phyloP scores from a whole-genome alignment of 768 basidiomycete genomes.

The Suillus subluteus region DNA sequence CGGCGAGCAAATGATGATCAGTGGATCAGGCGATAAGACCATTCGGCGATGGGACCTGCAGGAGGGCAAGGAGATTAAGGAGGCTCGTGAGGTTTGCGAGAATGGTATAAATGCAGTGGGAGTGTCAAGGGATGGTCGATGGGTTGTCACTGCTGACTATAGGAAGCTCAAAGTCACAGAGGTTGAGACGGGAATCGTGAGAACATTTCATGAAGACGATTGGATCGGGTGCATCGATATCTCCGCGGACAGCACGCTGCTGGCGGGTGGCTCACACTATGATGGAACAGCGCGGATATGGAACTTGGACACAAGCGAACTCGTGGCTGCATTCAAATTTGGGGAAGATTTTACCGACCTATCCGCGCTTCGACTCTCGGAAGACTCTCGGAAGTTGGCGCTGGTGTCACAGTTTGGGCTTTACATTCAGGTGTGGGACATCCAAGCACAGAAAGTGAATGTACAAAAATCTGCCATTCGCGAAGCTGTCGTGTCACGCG shows the following conservation, averaged over 20 bases:
- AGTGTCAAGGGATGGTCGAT: no score
- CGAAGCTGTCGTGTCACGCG: no score
- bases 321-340: not conserved
- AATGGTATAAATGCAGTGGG: no score
- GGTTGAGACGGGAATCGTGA: not conserved
- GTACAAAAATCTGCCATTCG: no score
- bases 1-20: no score
- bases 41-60: no score
- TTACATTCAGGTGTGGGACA: not conserved
- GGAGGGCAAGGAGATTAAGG: no score
- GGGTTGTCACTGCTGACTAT: no score
- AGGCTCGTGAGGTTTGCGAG: no score
- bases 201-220: not conserved
- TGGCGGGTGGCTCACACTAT: accelerated
- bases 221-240: not conserved
- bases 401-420: no score
- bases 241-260: not conserved
- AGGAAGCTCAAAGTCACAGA: no score
- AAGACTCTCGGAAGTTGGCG: not conserved
- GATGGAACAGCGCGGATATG: not conserved
- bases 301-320: not conserved
- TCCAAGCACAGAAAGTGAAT: not conserved
- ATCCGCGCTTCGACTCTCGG: not conserved
- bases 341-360: accelerated
- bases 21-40: no score